Conservation (phyloP, 1,284 basidiomycete species). For the Ganoderma lingzhi region DNA sequence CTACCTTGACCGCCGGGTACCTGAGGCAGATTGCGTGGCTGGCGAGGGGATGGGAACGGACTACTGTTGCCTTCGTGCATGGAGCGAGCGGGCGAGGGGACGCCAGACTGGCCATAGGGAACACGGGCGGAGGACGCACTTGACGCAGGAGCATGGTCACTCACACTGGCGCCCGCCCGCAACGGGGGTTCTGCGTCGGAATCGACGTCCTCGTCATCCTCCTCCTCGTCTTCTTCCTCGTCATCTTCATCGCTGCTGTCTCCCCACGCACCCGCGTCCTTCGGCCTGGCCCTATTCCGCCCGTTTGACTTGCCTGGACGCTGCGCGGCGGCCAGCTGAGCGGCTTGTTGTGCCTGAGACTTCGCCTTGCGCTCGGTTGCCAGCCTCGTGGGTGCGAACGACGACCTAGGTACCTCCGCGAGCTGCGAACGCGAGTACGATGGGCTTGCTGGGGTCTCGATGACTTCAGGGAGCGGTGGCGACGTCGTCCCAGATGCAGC, state of each 20-base stretch:
- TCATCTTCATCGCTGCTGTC: conserved; percentile 84
- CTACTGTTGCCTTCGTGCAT: conserved; percentile 35
- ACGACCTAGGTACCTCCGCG: conserved; percentile 61
- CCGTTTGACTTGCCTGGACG: conserved; percentile 78
- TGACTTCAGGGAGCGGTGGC: conserved; percentile 38
- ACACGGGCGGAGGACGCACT: conserved; percentile 37
- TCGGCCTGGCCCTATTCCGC: conserved; percentile 55
- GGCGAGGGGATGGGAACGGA: conserved; percentile 41
- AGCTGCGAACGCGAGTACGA: conserved; percentile 35
- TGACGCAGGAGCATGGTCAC: conserved; percentile 37
- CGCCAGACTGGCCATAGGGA: conserved; percentile 38
- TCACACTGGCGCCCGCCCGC: conserved; percentile 42
- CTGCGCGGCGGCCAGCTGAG: conserved; percentile 75
- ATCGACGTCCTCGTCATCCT: conserved; percentile 69
- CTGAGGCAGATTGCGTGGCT: conserved; percentile 52
- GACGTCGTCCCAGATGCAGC: conserved; percentile 24
- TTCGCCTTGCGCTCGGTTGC: conserved; percentile 86
- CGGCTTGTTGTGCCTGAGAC: conserved; percentile 82
- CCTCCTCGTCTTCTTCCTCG: conserved; percentile 78
- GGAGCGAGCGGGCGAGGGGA: conserved; percentile 40
- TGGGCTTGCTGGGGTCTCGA: conserved; percentile 41
- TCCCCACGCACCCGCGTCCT: conserved; percentile 65
- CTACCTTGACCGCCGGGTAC: conserved; percentile 48
- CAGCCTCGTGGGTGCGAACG: conserved; percentile 84
- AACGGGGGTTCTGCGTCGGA: conserved; percentile 62